These are phyloP conservation scores for Citrullus mucosospermus DNA, from an alignment of 306 rosid species.

Conservation along the genomic window DNA sequence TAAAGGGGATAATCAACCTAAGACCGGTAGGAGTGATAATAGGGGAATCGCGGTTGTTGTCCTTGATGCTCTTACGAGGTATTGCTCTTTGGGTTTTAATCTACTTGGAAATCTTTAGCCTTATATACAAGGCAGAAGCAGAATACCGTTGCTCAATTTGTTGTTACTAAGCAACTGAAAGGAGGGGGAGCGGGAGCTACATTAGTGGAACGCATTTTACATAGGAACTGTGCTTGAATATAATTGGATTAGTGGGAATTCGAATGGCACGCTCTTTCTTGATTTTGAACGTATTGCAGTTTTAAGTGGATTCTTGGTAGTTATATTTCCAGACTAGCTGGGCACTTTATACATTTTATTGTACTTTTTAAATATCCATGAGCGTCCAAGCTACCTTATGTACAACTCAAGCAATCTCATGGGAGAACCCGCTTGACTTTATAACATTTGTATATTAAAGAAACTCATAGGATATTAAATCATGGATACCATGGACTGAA, in stretches of 20 bases:
- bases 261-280: not conserved
- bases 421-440: no score
- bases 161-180: not conserved
- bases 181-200: not conserved
- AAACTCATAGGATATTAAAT: no score
- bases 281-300: not conserved
- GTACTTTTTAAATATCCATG: no score
- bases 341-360: not conserved
- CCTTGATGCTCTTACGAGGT: slow-evolving; percentile 97
- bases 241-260: not conserved
- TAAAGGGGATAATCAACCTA: slow-evolving; percentile 88
- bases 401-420: no score
- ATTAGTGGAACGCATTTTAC: not conserved
- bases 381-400: no score
- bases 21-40: slow-evolving; percentile 79
- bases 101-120: not conserved
- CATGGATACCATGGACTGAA: no score
- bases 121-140: not conserved
- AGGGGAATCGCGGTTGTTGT: slow-evolving; percentile 98
- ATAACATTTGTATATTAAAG: no score
- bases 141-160: not conserved
- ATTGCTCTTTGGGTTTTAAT: slow-evolving; percentile 1
- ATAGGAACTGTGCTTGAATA: not conserved
- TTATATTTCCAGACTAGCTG: not conserved
- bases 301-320: not conserved